phyloP scores from a whole-genome alignment of 805 yeast species.

The Starmera dryadoides region DNA sequence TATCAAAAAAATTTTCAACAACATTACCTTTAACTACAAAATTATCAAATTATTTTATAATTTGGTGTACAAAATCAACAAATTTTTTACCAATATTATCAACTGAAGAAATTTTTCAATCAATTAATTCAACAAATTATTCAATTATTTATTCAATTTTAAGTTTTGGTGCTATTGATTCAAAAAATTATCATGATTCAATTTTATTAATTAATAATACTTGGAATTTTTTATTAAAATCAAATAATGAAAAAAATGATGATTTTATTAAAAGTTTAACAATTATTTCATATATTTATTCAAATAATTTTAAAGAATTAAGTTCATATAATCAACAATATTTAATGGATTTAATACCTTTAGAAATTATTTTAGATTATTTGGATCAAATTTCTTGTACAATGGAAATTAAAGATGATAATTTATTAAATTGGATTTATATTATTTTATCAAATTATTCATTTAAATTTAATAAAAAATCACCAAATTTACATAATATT shows the following conservation, averaged over 20 bases:
- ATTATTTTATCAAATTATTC: slow-evolving; percentile 37
- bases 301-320: slow-evolving; percentile 30
- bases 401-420: slow-evolving; percentile 5
- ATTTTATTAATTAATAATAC: slow-evolving; percentile 33
- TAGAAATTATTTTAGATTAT: slow-evolving; percentile 40
- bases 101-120: slow-evolving; percentile 5
- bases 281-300: slow-evolving; percentile 34
- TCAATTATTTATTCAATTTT: slow-evolving; percentile 36
- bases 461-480: slow-evolving; percentile 29
- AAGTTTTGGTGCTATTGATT: slow-evolving; percentile 37
- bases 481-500: slow-evolving; percentile 29
- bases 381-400: slow-evolving; percentile 39
- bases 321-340: slow-evolving; percentile 1
- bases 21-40: slow-evolving; percentile 12
- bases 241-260: slow-evolving; percentile 6
- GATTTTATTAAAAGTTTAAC: slow-evolving; percentile 38
- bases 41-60: slow-evolving; percentile 10
- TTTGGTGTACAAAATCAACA: slow-evolving; percentile 21
- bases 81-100: slow-evolving; percentile 21
- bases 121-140: slow-evolving; percentile 22
- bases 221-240: slow-evolving; percentile 31
- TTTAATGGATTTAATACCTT: slow-evolving; percentile 24
- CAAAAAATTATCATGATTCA: slow-evolving; percentile 26
- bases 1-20: slow-evolving; percentile 20
- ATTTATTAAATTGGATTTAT: slow-evolving; percentile 39